Conservation (phyloP, 2,329 filamentous ascomycete genomes). For the Pseudopithomyces chartarum region DNA sequence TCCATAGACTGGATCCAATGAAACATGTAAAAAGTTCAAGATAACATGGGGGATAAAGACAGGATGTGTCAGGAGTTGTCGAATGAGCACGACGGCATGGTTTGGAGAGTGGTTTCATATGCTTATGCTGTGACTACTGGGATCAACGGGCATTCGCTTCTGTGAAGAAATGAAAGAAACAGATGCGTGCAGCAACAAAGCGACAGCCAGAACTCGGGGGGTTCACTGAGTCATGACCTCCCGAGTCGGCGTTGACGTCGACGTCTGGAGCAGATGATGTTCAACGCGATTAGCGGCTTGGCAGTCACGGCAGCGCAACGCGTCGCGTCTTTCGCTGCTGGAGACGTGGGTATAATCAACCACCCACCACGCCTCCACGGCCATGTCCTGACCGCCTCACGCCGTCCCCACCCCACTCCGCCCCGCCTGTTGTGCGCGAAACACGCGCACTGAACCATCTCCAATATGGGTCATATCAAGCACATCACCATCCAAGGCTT, state of each 20-base stretch:
- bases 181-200: neutral
- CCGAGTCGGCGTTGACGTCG: neutral
- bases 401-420: neutral
- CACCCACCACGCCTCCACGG: neutral
- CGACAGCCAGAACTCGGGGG: no score
- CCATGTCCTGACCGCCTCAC: conserved; percentile 7
- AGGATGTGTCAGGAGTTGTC: no score
- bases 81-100: no score
- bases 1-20: no score
- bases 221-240: no score
- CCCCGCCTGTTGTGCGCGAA: neutral
- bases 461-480: conserved; percentile 75
- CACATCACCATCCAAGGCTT: conserved; percentile 99
- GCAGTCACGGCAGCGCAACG: conserved; percentile 2
- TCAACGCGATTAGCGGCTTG: conserved; percentile 1
- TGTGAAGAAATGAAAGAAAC: no score
- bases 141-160: no score
- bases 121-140: no score
- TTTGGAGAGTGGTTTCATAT: no score
- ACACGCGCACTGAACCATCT: neutral
- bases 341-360: neutral
- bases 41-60: no score
- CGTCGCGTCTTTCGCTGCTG: neutral
- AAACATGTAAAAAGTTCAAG: no score
- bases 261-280: neutral